Evolutionary conservation across 352 stramenopile species (phyloP).

Genomic region (Pythium myriotylum): DNA sequence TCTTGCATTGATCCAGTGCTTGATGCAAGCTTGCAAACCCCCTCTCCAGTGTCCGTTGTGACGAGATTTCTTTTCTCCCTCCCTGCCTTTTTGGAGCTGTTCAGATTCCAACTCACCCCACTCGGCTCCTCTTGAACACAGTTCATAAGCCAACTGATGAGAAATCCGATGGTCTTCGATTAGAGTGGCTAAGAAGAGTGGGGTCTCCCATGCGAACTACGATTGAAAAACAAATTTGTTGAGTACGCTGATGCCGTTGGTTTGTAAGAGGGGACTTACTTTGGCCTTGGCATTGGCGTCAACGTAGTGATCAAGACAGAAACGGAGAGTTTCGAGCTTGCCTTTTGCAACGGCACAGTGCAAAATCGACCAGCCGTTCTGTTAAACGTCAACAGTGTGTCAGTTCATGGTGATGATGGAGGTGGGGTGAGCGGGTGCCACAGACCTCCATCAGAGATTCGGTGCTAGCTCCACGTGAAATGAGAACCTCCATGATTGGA

Average conservation of each 20-base stretch:
- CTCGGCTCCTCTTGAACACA: not conserved
- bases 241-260: not conserved
- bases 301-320: not conserved
- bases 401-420: no score
- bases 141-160: not conserved
- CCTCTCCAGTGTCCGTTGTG: not conserved
- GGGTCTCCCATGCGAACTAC: slow-evolving; percentile 2
- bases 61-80: not conserved
- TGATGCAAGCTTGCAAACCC: slow-evolving; percentile 3
- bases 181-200: not conserved
- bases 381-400: not conserved
- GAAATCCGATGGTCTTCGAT: not conserved
- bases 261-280: not conserved
- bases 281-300: not conserved
- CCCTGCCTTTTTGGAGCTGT: not conserved
- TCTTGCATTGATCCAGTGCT: slow-evolving; percentile 1
- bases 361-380: slow-evolving; percentile 7
- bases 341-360: slow-evolving; percentile 8
- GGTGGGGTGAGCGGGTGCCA: no score
- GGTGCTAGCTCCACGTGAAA: not conserved
- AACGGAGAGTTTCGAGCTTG: slow-evolving; percentile 2
- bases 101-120: not conserved
- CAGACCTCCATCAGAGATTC: not conserved
- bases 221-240: no score
- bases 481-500: not conserved